Evolutionary conservation across 2,329 filamentous ascomycete genomes (phyloP).

Genomic region (Didymella keratinophila): DNA sequence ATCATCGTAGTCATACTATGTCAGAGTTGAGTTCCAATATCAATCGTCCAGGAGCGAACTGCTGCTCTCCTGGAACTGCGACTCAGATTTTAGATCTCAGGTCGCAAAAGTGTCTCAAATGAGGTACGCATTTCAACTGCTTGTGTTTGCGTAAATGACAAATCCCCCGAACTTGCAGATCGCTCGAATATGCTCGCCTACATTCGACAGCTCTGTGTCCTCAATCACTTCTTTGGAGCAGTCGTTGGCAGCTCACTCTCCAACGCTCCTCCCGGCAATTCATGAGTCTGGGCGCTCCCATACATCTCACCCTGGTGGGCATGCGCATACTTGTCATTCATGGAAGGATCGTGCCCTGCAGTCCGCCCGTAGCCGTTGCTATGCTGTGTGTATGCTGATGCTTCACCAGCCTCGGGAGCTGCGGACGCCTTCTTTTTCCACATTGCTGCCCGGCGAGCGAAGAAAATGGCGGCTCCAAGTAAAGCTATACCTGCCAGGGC

Average conservation of each 20-base stretch:
- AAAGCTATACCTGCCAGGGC: too few species aligned
- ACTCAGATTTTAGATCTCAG: background rate
- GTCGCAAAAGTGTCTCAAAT: background rate
- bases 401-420: too few species aligned
- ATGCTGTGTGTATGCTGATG: background rate
- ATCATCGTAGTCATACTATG: background rate
- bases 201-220: background rate
- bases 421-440: background rate
- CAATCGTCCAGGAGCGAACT: background rate
- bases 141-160: too few species aligned
- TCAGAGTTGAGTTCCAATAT: background rate
- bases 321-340: background rate
- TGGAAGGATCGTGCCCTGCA: background rate
- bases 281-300: background rate
- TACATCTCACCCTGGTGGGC: background rate
- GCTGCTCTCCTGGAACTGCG: background rate
- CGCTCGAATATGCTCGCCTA: background rate
- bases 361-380: too few species aligned
- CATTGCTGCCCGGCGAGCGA: too few species aligned
- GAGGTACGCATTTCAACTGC: background rate
- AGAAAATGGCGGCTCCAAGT: too few species aligned
- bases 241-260: background rate
- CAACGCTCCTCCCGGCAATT: background rate
- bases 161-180: background rate
- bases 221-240: background rate